Evolutionary conservation across 306 rosid genomes (phyloP).

Genomic region (Hylodesmum podocarpum): DNA sequence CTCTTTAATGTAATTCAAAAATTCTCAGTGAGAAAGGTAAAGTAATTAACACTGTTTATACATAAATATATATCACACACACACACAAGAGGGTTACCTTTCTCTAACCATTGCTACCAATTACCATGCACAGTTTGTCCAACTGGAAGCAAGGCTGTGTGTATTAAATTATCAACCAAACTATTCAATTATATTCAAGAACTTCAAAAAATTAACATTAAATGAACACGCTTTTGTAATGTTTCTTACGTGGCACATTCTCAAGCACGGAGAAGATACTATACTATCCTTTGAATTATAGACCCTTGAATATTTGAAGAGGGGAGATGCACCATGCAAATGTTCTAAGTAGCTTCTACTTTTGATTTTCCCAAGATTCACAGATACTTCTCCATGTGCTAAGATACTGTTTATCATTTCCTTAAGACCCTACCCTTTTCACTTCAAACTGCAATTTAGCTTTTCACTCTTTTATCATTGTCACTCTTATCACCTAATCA

Average conservation of each 20-base stretch:
- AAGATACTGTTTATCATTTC: conserved; percentile 24
- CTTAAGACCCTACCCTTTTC: conserved; percentile 41
- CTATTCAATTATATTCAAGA: conserved; percentile 33
- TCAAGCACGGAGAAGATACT: conserved; percentile 31
- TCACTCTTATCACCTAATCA: conserved; percentile 20
- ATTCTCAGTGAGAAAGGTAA: conserved; percentile 3
- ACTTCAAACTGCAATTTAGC: conserved; percentile 25
- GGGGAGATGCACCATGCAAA: conserved; percentile 35
- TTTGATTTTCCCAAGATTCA: conserved; percentile 15
- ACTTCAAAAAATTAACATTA: background rate
- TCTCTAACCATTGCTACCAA: background rate
- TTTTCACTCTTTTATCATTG: conserved; percentile 27
- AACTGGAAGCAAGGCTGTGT: conserved; percentile 37
- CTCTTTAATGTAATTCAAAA: conserved; percentile 12
- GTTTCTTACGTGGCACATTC: conserved; percentile 29
- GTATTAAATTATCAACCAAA: conserved; percentile 33
- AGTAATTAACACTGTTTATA: conserved; percentile 16
- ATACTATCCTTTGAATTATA: background rate
- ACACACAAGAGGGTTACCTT: background rate
- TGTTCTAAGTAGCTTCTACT: conserved; percentile 4
- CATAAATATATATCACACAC: conserved; percentile 4
- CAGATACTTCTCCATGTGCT: conserved; percentile 40
- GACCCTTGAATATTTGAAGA: conserved; percentile 5
- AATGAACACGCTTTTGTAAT: background rate
- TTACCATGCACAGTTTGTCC: conserved; percentile 15